These are phyloP conservation scores for Lecanicillium sp. DNA, from an alignment of 2,329 filamentous ascomycete genomes.

Conservation along the genomic window DNA sequence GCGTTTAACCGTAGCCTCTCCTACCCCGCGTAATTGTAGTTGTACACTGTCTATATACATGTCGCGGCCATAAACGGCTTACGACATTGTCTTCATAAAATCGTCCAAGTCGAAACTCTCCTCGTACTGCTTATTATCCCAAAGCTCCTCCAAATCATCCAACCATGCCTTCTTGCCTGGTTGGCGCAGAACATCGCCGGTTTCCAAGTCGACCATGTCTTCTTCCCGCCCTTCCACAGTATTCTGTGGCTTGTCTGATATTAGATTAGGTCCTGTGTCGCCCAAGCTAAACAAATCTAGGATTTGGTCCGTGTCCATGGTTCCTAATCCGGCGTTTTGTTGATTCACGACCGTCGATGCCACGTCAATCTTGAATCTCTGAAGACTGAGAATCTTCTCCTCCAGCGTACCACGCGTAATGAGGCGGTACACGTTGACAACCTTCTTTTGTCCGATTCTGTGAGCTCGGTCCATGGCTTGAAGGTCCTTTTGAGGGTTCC, in stretches of 20 bases:
- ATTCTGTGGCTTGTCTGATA: slow-evolving; percentile 51
- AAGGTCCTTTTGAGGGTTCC: slow-evolving; percentile 98
- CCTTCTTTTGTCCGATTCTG: slow-evolving; percentile 98
- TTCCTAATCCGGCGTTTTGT: slow-evolving; percentile 87
- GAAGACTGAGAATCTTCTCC: slow-evolving; percentile 95
- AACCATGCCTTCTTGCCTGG: slow-evolving; percentile 95
- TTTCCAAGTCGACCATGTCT: slow-evolving; percentile 89
- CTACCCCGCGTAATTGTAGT: not conserved
- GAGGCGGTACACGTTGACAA: slow-evolving; percentile 95
- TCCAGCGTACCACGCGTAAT: slow-evolving; percentile 94
- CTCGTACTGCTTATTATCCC: slow-evolving; percentile 96
- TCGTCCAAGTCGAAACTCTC: slow-evolving; percentile 95
- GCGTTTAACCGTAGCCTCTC: too few species aligned
- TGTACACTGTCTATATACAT: not conserved
- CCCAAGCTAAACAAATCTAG: slow-evolving; percentile 91
- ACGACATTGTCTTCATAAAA: slow-evolving; percentile 90
- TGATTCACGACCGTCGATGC: slow-evolving; percentile 98
- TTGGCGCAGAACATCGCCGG: slow-evolving; percentile 84
- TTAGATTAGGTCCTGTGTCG: slow-evolving; percentile 61
- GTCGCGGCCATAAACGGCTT: not conserved
- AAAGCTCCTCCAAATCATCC: slow-evolving; percentile 89
- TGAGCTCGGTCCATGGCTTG: slow-evolving; percentile 99
- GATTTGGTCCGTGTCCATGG: slow-evolving; percentile 98
- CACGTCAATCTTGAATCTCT: slow-evolving; percentile 99
- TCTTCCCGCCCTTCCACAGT: slow-evolving; percentile 57